A percentile compares a stretch with the other conserved stretches of the same genome.
Conservation (phyloP, 805 yeast genomes). For the Lipomyces yamanashiensis region DNA sequence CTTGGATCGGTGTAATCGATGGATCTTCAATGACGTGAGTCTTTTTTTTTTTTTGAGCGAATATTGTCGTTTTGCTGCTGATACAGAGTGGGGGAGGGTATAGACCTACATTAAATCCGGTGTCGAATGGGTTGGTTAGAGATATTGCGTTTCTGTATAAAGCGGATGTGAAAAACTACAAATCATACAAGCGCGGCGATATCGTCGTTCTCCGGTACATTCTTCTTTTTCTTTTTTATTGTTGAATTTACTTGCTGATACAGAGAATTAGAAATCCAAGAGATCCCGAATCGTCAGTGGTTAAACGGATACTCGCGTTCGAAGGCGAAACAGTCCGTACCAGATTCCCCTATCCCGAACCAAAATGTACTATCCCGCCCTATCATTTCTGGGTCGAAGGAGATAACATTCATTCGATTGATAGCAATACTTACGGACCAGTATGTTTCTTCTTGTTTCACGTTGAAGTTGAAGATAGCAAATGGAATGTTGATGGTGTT, state of each 20-base stretch:
- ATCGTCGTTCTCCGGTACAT: slow-evolving; percentile 27
- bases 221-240: too few species aligned
- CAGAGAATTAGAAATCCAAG: slow-evolving; percentile 52
- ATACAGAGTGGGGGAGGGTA: background rate
- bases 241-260: background rate
- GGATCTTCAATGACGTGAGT: slow-evolving; percentile 74
- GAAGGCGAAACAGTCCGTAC: slow-evolving; percentile 73
- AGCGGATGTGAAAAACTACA: slow-evolving; percentile 12
- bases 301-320: slow-evolving; percentile 77
- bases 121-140: slow-evolving; percentile 26
- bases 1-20: slow-evolving; percentile 71
- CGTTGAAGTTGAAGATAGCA: background rate
- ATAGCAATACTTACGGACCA: slow-evolving; percentile 88
- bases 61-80: background rate
- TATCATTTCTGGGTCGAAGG: slow-evolving; percentile 96
- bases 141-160: slow-evolving; percentile 32
- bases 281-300: slow-evolving; percentile 74
- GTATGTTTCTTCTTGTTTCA: slow-evolving; percentile 43
- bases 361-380: slow-evolving; percentile 65
- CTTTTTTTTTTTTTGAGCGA: background rate
- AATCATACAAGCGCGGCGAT: slow-evolving; percentile 24
- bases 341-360: slow-evolving; percentile 68
- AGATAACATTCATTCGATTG: slow-evolving; percentile 77
- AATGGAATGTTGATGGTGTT: background rate
- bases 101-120: slow-evolving; percentile 35